Percentiles rank a stretch among this genome's conserved stretches.
phyloP scores from a whole-genome alignment of 306 rosid species.

The Erythrophleum fordii region DNA sequence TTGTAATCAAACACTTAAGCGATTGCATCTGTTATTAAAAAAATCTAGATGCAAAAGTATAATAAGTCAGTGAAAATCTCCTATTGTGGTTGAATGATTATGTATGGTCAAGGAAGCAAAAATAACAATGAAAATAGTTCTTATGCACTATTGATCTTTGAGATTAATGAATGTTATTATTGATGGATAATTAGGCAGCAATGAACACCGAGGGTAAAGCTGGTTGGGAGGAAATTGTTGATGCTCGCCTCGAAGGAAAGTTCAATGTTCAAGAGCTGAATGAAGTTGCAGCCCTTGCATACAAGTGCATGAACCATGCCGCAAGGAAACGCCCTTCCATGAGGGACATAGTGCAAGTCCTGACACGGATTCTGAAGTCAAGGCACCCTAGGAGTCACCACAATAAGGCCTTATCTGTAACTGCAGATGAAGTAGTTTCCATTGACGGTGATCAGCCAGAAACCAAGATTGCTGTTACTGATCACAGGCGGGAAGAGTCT shows the following conservation, averaged over 20 bases:
- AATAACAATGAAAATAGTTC: neutral
- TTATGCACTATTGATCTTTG: neutral
- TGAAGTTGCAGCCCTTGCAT: conserved; percentile 87
- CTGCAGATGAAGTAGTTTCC: conserved; percentile 65
- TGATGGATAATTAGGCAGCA: conserved; percentile 75
- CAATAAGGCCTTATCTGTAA: conserved; percentile 66
- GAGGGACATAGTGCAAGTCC: conserved; percentile 92
- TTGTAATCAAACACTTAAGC: no score
- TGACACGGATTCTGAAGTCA: conserved; percentile 67
- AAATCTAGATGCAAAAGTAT: no score
- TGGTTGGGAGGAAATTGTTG: conserved; percentile 98
- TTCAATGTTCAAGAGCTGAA: conserved; percentile 79
- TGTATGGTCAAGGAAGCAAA: neutral
- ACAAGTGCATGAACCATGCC: conserved; percentile 76
- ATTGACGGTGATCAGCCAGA: conserved; percentile 70
- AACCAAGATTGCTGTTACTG: conserved; percentile 46
- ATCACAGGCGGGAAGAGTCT: conserved; percentile 82
- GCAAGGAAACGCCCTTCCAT: conserved; percentile 86
- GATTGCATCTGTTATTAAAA: no score
- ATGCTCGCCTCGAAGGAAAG: conserved; percentile 77
- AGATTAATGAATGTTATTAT: conserved; percentile 30
- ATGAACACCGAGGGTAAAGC: conserved; percentile 88
- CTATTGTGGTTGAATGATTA: neutral
- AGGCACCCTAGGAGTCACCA: conserved; percentile 67
- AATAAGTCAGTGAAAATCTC: neutral